These are phyloP conservation scores for Boletus tomentosulus DNA, from an alignment of 768 basidiomycete species.

Conservation along the genomic window DNA sequence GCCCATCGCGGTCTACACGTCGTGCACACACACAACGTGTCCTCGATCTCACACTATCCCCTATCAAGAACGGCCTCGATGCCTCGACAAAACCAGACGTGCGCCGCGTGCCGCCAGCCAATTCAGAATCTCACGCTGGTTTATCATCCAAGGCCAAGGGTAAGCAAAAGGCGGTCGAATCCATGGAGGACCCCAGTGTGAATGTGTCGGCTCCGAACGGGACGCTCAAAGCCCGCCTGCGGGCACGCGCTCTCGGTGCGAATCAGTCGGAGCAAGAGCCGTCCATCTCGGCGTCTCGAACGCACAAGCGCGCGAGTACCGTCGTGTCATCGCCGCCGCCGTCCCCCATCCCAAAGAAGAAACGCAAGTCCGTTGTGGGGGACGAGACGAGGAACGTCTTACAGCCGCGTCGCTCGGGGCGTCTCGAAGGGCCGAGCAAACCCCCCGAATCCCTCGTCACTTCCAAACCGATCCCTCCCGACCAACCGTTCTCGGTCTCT, in stretches of 20 bases:
- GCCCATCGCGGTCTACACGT: slow-evolving; percentile 57
- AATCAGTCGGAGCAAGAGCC: slow-evolving; percentile 2
- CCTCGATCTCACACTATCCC: slow-evolving; percentile 37
- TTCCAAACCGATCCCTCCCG: background rate
- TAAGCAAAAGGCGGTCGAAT: slow-evolving; percentile 29
- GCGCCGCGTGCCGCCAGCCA: slow-evolving; percentile 6
- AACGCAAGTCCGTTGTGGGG: slow-evolving; percentile 17
- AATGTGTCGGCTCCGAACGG: slow-evolving; percentile 15
- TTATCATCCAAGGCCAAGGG: slow-evolving; percentile 30
- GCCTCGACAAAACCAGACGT: slow-evolving; percentile 10
- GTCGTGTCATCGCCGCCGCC: slow-evolving; percentile 15
- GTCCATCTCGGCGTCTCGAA: slow-evolving; percentile 6
- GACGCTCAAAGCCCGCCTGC: slow-evolving; percentile 4
- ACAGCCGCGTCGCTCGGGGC: slow-evolving; percentile 18
- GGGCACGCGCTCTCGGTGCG: slow-evolving; percentile 2
- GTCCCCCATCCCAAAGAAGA: slow-evolving; percentile 24
- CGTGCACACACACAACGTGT: slow-evolving; percentile 53
- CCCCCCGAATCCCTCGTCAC: slow-evolving; percentile 1
- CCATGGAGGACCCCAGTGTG: slow-evolving; percentile 5
- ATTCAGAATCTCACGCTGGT: background rate
- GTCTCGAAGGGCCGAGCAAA: slow-evolving; percentile 15
- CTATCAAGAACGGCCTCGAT: slow-evolving; percentile 9
- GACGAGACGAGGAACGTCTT: slow-evolving; percentile 5
- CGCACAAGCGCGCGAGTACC: slow-evolving; percentile 28
- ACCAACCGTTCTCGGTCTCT: slow-evolving; percentile 3